A percentile compares a stretch with the other conserved stretches of the same genome.
These are phyloP conservation scores for Platanthera zijinensis DNA, from an alignment of 106 monocot genomes.

Conservation along the genomic window DNA sequence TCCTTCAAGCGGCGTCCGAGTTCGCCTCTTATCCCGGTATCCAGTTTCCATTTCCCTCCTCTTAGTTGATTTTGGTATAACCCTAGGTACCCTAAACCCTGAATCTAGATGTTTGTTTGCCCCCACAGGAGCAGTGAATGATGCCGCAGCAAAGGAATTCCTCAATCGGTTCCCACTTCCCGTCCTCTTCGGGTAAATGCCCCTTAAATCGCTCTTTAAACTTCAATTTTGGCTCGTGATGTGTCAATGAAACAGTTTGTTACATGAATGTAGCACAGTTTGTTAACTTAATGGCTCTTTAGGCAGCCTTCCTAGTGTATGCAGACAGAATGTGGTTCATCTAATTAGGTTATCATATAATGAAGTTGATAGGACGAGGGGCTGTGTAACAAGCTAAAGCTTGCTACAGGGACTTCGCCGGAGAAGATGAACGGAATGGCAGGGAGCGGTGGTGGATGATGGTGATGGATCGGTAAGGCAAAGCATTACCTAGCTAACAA, in stretches of 20 bases:
- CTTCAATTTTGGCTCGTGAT: neutral
- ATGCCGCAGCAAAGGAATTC: constrained; percentile 68
- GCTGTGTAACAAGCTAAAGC: too few relatives aligned
- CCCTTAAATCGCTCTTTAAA: neutral
- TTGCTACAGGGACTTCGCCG: too few relatives aligned
- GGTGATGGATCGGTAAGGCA: too few relatives aligned
- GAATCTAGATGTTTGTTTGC: neutral
- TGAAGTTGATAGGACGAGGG: neutral
- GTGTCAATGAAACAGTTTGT: neutral
- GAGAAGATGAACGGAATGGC: too few relatives aligned
- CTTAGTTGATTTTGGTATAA: neutral
- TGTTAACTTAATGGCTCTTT: too few relatives aligned
- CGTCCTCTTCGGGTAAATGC: constrained; percentile 40
- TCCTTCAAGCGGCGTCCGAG: constrained; percentile 67
- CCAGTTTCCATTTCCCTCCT: neutral
- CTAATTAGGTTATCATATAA: neutral
- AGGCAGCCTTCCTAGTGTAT: neutral
- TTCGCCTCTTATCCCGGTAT: constrained; percentile 79
- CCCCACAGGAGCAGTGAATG: constrained; percentile 15
- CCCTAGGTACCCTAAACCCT: neutral
- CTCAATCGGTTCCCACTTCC: constrained; percentile 77
- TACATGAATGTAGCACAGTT: neutral
- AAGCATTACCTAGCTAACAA: too few relatives aligned
- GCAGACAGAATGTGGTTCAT: neutral
- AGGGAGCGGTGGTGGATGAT: too few relatives aligned